phyloP scores from a whole-genome alignment of 2,329 filamentous ascomycete genomes.

The Colletotrichum gigasporum region DNA sequence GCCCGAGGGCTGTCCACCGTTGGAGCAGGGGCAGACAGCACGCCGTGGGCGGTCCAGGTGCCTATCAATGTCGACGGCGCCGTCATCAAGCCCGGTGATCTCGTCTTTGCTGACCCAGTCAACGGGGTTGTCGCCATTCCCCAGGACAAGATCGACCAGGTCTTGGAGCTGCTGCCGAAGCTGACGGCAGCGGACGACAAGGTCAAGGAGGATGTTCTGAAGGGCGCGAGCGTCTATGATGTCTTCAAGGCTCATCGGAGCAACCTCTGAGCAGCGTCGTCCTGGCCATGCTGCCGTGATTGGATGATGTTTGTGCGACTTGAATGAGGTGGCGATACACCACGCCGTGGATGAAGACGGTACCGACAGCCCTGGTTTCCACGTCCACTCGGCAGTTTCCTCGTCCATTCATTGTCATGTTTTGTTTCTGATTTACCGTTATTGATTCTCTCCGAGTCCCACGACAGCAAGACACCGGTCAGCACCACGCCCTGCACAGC shows the following conservation, averaged over 20 bases:
- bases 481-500: background rate
- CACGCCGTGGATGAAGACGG: constrained; percentile 31
- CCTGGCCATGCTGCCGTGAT: background rate
- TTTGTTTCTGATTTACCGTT: too few species aligned
- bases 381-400: background rate
- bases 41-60: constrained; percentile 62
- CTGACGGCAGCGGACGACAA: constrained; percentile 62
- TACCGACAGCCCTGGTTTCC: background rate
- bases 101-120: constrained; percentile 74
- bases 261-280: constrained; percentile 36
- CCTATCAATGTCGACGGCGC: constrained; percentile 54
- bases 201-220: constrained; percentile 71
- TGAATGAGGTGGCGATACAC: constrained; percentile 30
- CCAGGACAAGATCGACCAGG: constrained; percentile 63
- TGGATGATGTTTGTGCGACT: constrained; percentile 33
- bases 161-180: constrained; percentile 68
- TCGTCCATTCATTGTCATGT: too few species aligned
- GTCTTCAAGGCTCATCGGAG: constrained; percentile 69
- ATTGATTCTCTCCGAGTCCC: too few species aligned
- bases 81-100: constrained; percentile 64
- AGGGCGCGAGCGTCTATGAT: constrained; percentile 70
- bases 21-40: constrained; percentile 64
- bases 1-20: constrained; percentile 65
- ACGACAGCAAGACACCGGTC: background rate
- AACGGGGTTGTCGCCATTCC: constrained; percentile 78